Evolutionary conservation across 2,329 filamentous ascomycete genomes (phyloP).

Genomic region (Alternaria alternata): DNA sequence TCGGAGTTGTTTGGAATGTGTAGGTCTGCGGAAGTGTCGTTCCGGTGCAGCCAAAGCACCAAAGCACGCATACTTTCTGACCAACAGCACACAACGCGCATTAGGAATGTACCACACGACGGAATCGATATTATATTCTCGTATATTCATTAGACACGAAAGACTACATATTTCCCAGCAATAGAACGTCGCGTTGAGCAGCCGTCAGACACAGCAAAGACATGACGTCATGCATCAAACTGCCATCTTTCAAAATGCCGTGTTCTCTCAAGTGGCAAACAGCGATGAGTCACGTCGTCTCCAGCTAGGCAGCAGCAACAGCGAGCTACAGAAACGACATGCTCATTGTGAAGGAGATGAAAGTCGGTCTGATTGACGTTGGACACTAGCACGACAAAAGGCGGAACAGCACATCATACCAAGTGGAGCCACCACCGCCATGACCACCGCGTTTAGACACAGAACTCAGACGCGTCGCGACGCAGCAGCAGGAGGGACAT

Average conservation of each 20-base stretch:
- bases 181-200: not conserved
- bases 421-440: not conserved
- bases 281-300: not conserved
- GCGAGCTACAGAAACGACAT: not conserved
- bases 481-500: constrained; percentile 9
- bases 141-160: accelerated
- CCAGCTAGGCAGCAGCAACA: not conserved
- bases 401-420: not conserved
- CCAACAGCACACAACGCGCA: not conserved
- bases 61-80: not conserved
- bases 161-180: too few species aligned
- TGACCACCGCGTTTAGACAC: not conserved
- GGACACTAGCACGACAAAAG: not conserved
- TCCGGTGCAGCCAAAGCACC: not conserved
- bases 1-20: not conserved
- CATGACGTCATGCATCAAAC: not conserved
- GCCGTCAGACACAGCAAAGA: not conserved
- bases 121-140: too few species aligned
- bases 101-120: not conserved
- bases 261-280: not conserved
- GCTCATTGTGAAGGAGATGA: not conserved
- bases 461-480: constrained; percentile 4
- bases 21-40: not conserved
- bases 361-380: not conserved
- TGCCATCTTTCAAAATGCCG: not conserved